Evolutionary conservation across 2,329 filamentous ascomycete genomes (phyloP).

Genomic region (Sporothrix curviconia): DNA sequence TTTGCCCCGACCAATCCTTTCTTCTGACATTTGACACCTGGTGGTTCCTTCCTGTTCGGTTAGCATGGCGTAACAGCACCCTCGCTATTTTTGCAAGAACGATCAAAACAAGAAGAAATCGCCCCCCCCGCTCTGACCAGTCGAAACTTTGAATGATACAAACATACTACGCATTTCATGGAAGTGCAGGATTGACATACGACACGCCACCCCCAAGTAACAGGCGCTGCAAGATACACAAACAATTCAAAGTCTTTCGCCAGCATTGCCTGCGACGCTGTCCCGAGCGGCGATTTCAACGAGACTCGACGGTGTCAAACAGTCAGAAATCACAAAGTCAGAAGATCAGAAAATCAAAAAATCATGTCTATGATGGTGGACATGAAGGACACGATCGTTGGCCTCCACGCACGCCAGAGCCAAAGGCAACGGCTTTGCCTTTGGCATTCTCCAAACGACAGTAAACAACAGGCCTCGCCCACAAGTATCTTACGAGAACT

Average conservation of each 20-base stretch:
- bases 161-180: not conserved
- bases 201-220: not conserved
- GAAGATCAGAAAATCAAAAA: conserved; percentile 1
- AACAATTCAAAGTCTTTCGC: not conserved
- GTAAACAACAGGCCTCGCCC: conserved; percentile 1
- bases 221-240: conserved; percentile 1
- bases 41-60: not conserved
- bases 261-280: not conserved
- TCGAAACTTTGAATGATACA: not conserved
- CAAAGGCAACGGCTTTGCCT: conserved; percentile 3
- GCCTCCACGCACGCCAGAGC: conserved; percentile 2
- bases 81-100: conserved; percentile 1
- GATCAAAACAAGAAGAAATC: not conserved
- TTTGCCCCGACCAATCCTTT: not conserved
- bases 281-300: not conserved
- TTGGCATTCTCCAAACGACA: not conserved
- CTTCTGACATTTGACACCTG: not conserved
- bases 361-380: not conserved
- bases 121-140: not conserved
- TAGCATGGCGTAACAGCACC: not conserved
- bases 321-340: not conserved
- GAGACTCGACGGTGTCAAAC: not conserved
- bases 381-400: conserved; percentile 3
- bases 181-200: not conserved
- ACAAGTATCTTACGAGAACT: conserved; percentile 1